Evolutionary conservation across 768 basidiomycete genomes (phyloP).

Genomic region (Boletus fagicola): DNA sequence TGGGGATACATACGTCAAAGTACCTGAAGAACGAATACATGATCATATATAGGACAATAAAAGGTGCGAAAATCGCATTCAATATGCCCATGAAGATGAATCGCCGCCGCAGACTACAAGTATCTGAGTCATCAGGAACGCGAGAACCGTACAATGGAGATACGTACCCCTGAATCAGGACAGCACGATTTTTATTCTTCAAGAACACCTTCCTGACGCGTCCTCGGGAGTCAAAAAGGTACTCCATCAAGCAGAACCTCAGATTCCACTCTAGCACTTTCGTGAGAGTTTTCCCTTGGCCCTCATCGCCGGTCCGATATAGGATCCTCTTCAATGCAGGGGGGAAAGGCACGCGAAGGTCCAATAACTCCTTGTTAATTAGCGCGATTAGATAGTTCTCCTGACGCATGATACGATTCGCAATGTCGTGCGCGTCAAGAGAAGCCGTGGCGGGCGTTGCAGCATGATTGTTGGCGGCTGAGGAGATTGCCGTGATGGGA

Average conservation of each 20-base stretch:
- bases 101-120: constrained; percentile 66
- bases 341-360: constrained; percentile 83
- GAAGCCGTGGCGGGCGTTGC: constrained; percentile 75
- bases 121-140: constrained; percentile 2
- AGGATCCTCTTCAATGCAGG: constrained; percentile 50
- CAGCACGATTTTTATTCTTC: constrained; percentile 74
- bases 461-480: constrained; percentile 45
- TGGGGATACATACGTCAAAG: constrained; percentile 72
- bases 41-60: constrained; percentile 93
- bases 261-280: constrained; percentile 97
- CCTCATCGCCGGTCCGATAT: constrained; percentile 43
- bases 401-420: constrained; percentile 95
- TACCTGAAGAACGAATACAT: constrained; percentile 99
- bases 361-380: constrained; percentile 94
- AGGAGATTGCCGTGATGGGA: constrained; percentile 84
- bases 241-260: constrained; percentile 92
- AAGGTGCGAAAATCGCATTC: constrained; percentile 94
- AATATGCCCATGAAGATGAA: constrained; percentile 97
- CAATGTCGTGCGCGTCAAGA: constrained; percentile 96
- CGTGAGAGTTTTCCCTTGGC: constrained; percentile 79
- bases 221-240: constrained; percentile 88
- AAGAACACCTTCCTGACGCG: constrained; percentile 89
- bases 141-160: not conserved
- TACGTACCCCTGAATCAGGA: constrained; percentile 80
- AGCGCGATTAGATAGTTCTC: constrained; percentile 98